A percentile compares a stretch with the other conserved stretches of the same genome.
phyloP scores from a whole-genome alignment of 306 rosid species.

The Dalbergia cultrata region DNA sequence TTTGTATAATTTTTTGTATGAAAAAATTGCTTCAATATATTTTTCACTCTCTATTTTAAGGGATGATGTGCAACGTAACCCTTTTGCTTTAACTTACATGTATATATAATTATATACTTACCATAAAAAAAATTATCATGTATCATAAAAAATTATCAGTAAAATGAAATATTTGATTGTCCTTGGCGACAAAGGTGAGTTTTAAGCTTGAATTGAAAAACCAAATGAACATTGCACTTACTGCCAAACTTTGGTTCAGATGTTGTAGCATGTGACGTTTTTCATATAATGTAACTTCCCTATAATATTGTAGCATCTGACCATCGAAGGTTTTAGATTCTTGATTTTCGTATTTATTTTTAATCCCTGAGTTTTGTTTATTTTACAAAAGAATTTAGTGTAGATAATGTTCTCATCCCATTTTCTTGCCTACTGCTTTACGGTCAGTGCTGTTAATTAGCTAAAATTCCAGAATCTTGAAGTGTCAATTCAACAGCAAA shows the following conservation, averaged over 20 bases:
- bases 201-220: neutral
- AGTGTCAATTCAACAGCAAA: constrained; percentile 27
- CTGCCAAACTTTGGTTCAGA: constrained; percentile 61
- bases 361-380: constrained; percentile 29
- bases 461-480: constrained; percentile 60
- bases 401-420: constrained; percentile 69
- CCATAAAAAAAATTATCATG: neutral
- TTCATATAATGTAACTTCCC: constrained; percentile 41
- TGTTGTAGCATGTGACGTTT: constrained; percentile 60
- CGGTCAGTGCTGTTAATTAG: constrained; percentile 67
- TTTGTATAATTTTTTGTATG: neutral
- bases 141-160: neutral
- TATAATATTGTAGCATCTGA: constrained; percentile 24
- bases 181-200: neutral
- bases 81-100: neutral
- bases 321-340: constrained; percentile 60
- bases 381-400: constrained; percentile 66
- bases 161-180: neutral
- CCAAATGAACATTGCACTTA: neutral
- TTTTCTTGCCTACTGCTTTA: constrained; percentile 66
- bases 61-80: neutral
- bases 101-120: neutral
- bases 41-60: neutral
- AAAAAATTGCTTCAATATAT: neutral
- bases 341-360: constrained; percentile 2